Evolutionary conservation across 78 protist species (phyloP), one percentile per base, ranked within the genome.

Genomic region (Salpingoeca rosetta): DNA sequence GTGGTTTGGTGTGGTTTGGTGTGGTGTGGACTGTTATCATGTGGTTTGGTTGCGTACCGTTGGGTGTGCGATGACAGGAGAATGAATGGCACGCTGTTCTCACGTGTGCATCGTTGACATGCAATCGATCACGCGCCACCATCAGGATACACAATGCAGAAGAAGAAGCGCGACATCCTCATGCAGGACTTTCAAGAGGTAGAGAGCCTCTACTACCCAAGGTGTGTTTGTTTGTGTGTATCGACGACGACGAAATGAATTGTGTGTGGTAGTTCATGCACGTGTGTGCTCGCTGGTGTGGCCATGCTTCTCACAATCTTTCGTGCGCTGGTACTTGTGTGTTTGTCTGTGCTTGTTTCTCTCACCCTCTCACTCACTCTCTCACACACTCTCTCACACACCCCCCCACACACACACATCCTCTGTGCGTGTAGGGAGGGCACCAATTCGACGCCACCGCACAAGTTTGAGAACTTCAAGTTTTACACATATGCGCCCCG

Each of bases 401-500:
- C n/a, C n/a, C n/a, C n/a, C n/a, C n/a, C n/a, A n/a, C n/a, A n/a
- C n/a, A n/a, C n/a, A n/a, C n/a, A n/a, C n/a, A n/a, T n/a, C n/a
- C n/a, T n/a, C n/a, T n/a, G n/a, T n/a, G n/a, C n/a, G n/a, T n/a
- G n/a, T n/a, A n/a, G 28, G 3, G 84, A 38, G 76, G 88, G 88
- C 2, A 28, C 74, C 65, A n/a, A n/a, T 11, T 3, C 3, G n/a
- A 85, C 88, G 38, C 88, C 88, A 3, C 43, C 78, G 36, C 88
- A 85, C 42, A 1, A 2, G 10, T 1, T 12, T 10, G 10, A 51
- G 44, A 1, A 81, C 22, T 92, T 92, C 78, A 76, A 36, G 22
- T 92, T 92, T 77, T 88, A 83, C 51, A 86, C 88, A n/a, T 92
- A 92, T 76, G 90, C 92, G 77, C 94, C 94, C n/a, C 87, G 84